Percentiles rank a stretch among this genome's conserved stretches.
Conservation (phyloP, 2,329 filamentous ascomycete genomes). For the Cordyceps pruinosa region DNA sequence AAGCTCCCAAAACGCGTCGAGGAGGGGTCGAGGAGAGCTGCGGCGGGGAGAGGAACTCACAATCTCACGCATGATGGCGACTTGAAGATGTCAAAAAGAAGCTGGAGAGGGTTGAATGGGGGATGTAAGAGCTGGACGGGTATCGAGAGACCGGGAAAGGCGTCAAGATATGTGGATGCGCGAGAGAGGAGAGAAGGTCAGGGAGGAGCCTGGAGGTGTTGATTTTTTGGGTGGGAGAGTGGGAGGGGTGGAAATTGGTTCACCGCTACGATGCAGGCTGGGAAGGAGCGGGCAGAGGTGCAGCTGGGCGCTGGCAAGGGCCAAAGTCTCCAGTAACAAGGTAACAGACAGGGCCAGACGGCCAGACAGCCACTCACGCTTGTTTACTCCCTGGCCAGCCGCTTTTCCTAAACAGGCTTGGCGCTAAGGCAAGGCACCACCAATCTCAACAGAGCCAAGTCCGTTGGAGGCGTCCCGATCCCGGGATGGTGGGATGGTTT, state of each 20-base stretch:
- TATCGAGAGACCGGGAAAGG: conserved; percentile 26
- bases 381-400: neutral
- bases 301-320: neutral
- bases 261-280: conserved; percentile 23
- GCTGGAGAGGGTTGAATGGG: conserved; percentile 15
- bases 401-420: conserved; percentile 24
- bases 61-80: conserved; percentile 60
- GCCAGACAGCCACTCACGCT: conserved; percentile 20
- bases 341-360: no score
- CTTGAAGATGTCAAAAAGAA: conserved; percentile 19
- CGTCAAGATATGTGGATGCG: conserved; percentile 20
- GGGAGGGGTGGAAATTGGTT: conserved; percentile 20
- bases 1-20: conserved; percentile 33
- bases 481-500: neutral
- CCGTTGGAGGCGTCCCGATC: neutral
- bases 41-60: conserved; percentile 39
- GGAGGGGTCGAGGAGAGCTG: conserved; percentile 14
- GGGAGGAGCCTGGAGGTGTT: conserved; percentile 18
- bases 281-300: conserved; percentile 16
- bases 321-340: neutral
- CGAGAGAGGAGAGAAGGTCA: conserved; percentile 19
- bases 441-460: conserved; percentile 5
- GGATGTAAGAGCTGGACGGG: conserved; percentile 28
- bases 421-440: conserved; percentile 16
- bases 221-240: conserved; percentile 19